Percentiles rank a stretch among this genome's conserved stretches.
These are phyloP conservation scores for Emmonsiellopsis sp. DNA, from an alignment of 2,329 filamentous ascomycete genomes.

Conservation along the genomic window DNA sequence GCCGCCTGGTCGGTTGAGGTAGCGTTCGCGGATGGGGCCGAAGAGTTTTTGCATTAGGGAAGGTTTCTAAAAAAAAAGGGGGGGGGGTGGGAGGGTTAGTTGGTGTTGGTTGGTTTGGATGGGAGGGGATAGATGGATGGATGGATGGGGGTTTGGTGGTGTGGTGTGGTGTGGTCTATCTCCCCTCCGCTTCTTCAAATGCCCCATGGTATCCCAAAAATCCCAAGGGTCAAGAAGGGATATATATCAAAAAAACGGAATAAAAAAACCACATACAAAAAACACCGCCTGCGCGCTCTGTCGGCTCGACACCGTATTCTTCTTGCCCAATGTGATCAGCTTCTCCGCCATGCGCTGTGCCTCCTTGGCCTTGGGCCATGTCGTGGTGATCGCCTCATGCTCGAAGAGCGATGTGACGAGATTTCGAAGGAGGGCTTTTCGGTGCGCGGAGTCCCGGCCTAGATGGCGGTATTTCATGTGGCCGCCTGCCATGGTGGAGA, in stretches of 20 bases:
- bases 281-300: conserved; percentile 71
- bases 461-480: conserved; percentile 82
- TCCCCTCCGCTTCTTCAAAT: too few relatives aligned
- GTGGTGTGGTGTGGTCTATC: too few relatives aligned
- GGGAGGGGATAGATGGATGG: too few relatives aligned
- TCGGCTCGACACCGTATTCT: conserved; percentile 74
- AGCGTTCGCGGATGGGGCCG: conserved; percentile 69
- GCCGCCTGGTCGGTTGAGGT: conserved; percentile 69
- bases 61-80: conserved; percentile 25
- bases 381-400: conserved; percentile 88
- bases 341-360: conserved; percentile 89
- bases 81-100: neutral
- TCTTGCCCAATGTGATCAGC: conserved; percentile 87
- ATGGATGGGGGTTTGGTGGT: too few relatives aligned
- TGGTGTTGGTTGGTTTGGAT: neutral
- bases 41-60: conserved; percentile 71
- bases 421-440: conserved; percentile 88
- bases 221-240: too few relatives aligned
- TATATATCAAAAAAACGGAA: neutral
- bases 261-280: conserved; percentile 54
- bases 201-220: too few relatives aligned
- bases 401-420: conserved; percentile 90
- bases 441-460: conserved; percentile 74
- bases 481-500: conserved; percentile 66
- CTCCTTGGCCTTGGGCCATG: conserved; percentile 95